Percentiles rank a stretch among this genome's conserved stretches.
These are phyloP conservation scores for Nadsonia fulvescens DNA, from an alignment of 805 yeast genomes.

Conservation along the genomic window DNA sequence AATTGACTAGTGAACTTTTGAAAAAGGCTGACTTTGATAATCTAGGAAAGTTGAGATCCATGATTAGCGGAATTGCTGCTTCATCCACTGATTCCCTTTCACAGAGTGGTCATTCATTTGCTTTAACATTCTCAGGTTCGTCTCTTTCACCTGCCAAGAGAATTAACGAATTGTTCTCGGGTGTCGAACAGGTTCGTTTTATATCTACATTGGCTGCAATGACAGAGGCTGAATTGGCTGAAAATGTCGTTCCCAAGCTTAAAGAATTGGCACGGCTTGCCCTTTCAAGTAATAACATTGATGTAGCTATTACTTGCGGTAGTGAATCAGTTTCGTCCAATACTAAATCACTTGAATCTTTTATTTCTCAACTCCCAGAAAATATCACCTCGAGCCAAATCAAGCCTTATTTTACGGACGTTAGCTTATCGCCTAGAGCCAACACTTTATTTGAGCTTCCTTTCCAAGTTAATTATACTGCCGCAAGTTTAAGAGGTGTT, in stretches of 20 bases:
- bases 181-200: slow-evolving; percentile 63
- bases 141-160: slow-evolving; percentile 40
- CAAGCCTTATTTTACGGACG: slow-evolving; percentile 1
- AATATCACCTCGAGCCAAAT: too few relatives aligned
- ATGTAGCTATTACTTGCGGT: slow-evolving; percentile 17
- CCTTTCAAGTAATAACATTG: slow-evolving; percentile 5
- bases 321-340: slow-evolving; percentile 38
- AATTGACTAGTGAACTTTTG: slow-evolving; percentile 53
- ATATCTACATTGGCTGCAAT: slow-evolving; percentile 38
- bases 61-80: slow-evolving; percentile 57
- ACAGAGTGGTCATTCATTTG: slow-evolving; percentile 76
- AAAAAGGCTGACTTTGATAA: slow-evolving; percentile 47
- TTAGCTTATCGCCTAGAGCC: slow-evolving; percentile 3
- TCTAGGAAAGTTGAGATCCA: slow-evolving; percentile 48
- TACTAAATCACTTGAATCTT: slow-evolving; percentile 16
- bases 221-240: slow-evolving; percentile 31
- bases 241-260: slow-evolving; percentile 45
- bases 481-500: slow-evolving; percentile 49
- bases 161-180: slow-evolving; percentile 45
- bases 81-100: slow-evolving; percentile 68
- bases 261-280: slow-evolving; percentile 14
- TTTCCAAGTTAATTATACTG: slow-evolving; percentile 74
- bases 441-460: slow-evolving; percentile 52
- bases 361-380: slow-evolving; percentile 2
- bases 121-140: slow-evolving; percentile 46